These are phyloP conservation scores for Podospora pseudocomata DNA, from an alignment of 495 filamentous ascomycete species.

Conservation along the genomic window DNA sequence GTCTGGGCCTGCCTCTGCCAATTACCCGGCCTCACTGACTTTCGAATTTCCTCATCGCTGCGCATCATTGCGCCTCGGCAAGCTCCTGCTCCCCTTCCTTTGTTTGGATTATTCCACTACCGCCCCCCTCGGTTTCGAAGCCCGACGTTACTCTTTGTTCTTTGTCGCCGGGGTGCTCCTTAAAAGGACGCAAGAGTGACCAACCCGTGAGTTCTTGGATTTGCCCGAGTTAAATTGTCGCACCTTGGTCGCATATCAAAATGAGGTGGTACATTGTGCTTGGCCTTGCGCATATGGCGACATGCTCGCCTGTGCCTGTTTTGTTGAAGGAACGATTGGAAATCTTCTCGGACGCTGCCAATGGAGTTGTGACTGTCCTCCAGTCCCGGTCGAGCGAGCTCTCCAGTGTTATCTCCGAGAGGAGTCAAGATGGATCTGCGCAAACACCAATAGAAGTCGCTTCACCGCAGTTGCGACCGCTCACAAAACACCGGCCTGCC, in stretches of 20 bases:
- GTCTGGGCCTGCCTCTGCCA: neutral
- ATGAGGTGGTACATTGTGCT: constrained; percentile 27
- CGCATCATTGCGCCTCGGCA: neutral
- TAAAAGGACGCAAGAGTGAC: neutral
- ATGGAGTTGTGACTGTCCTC: constrained; percentile 1
- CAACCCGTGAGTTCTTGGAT: neutral
- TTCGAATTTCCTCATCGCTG: neutral
- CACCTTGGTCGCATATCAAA: neutral
- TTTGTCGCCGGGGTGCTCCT: neutral
- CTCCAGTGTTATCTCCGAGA: neutral
- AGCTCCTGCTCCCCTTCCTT: neutral
- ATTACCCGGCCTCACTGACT: neutral
- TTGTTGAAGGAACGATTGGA: constrained; percentile 8
- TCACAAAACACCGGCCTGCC: constrained; percentile 13
- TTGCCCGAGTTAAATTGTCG: no score
- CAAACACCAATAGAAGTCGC: neutral
- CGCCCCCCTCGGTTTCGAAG: neutral
- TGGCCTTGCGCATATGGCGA: constrained; percentile 18
- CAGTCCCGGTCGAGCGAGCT: neutral
- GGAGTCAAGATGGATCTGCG: neutral
- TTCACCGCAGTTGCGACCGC: neutral
- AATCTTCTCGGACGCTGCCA: neutral
- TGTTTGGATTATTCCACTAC: neutral
- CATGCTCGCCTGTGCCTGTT: constrained; percentile 18
- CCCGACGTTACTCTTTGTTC: constrained; percentile 1